Evolutionary conservation across 2,329 filamentous ascomycete species (phyloP), one percentile per base, ranked within the genome.

Genomic region (Dothideomycetes sp.): DNA sequence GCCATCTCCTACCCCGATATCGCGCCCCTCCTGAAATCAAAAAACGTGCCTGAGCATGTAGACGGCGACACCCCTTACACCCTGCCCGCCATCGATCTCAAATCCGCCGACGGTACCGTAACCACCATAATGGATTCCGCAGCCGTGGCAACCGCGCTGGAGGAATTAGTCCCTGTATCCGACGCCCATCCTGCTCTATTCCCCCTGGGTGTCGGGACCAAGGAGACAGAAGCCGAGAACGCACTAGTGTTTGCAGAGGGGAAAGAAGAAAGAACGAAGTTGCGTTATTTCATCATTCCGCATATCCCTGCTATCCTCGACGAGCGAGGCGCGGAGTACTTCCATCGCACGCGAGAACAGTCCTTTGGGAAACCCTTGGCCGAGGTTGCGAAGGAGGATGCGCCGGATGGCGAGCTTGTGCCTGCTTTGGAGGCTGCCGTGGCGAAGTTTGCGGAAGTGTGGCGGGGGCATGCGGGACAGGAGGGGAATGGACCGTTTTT

Each of bases 1-100:
- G 12, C 31, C 8, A 14, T 37, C 19, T 41, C 39, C 1, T 41
- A 41, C n/a, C 39, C 39, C 11, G 39, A 41, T 17, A 37, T 41
- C 7, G 39, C 34, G 12, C 9, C 19, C 4, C 12, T 27, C 15
- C 31, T 41, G 10, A 7, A n/a, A 1, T 8, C 19, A 11, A 19
- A 33, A n/a, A 17, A 22, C 7, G 39, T 41, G 14, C 10, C 30
- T 5, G 7, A 7, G 1, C 3, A 19, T 7, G 29, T 31, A 2
- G 19, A 29, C 3, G 7, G 32, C 11, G 19, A 14, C 3, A 36
- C 32, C 4, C 14, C 31, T 12, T 41, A 12, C n/a, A 37, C 39
- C 3, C 34, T 37, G 3, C 39, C 39, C 16, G 39, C 39, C 31
- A 16, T 37, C 12, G 22, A 27, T 27, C 12, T 27, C 3, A 34